phyloP scores from a whole-genome alignment of 2,329 filamentous ascomycete species.

The Bipolaris zeicola region DNA sequence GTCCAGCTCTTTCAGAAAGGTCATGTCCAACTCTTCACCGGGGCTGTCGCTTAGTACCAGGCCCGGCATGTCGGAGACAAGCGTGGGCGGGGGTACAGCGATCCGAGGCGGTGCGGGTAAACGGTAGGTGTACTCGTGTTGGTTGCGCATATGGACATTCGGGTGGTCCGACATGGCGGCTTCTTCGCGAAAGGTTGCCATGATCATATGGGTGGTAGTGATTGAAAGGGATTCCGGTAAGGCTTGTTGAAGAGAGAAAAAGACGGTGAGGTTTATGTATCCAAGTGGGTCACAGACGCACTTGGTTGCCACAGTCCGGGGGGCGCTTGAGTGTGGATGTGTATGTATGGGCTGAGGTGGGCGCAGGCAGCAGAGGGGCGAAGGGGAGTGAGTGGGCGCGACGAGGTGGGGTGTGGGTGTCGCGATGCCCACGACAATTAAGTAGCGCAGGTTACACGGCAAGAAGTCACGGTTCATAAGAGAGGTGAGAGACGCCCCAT shows the following conservation, averaged over 20 bases:
- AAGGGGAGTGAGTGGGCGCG: background rate
- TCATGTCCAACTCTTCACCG: constrained; percentile 34
- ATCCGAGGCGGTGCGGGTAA: constrained; percentile 57
- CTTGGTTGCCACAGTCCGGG: background rate
- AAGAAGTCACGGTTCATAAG: background rate
- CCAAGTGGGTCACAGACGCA: background rate
- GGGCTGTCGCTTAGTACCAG: constrained; percentile 37
- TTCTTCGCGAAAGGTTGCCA: constrained; percentile 30
- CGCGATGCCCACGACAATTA: background rate
- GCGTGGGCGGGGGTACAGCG: constrained; percentile 54
- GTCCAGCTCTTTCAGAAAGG: constrained; percentile 45
- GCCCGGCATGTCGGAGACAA: constrained; percentile 49
- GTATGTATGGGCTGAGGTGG: background rate
- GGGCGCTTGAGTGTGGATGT: background rate
- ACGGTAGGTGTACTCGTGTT: constrained; percentile 52
- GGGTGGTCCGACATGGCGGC: constrained; percentile 38
- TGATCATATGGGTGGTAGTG: background rate
- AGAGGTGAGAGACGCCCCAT: background rate
- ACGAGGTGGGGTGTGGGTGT: background rate
- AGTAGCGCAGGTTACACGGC: background rate
- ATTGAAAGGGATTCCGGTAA: background rate
- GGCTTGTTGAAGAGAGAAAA: background rate
- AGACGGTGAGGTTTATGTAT: background rate
- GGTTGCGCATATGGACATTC: constrained; percentile 31
- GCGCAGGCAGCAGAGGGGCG: constrained; percentile 2